A percentile compares a stretch with the other conserved stretches of the same genome.
Evolutionary conservation across 163 green algal species (phyloP).

Genomic region (Prototheca cutis): DNA sequence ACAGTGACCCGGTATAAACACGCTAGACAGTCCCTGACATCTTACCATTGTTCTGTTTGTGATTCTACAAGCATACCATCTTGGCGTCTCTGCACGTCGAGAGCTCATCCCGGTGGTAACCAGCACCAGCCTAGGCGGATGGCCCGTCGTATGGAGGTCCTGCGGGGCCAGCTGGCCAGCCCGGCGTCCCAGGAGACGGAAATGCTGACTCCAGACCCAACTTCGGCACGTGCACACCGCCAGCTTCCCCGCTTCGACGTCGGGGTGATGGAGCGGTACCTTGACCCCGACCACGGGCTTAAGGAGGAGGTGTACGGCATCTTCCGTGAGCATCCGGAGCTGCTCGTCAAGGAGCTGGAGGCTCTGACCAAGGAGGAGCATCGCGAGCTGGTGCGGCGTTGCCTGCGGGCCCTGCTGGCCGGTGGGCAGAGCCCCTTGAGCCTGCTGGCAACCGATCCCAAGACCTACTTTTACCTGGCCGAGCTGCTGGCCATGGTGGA

Average conservation of each 20-base stretch:
- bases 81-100: no score
- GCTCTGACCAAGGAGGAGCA: constrained; percentile 77
- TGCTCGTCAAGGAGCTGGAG: constrained; percentile 58
- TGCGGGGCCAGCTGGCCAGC: background rate
- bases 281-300: constrained; percentile 50
- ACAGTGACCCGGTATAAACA: no score
- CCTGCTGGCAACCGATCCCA: constrained; percentile 25
- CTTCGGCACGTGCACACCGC: background rate
- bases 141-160: background rate
- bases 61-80: no score
- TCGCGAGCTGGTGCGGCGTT: constrained; percentile 53
- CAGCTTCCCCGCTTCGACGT: constrained; percentile 50
- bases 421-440: constrained; percentile 12
- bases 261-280: constrained; percentile 57
- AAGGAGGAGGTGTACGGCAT: constrained; percentile 46
- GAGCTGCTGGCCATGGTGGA: constrained; percentile 61
- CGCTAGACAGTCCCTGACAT: no score
- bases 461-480: constrained; percentile 74
- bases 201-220: background rate
- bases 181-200: background rate
- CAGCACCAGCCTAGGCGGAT: no score
- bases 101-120: no score
- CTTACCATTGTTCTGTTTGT: no score
- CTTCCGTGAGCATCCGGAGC: constrained; percentile 61
- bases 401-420: constrained; percentile 50